Conservation (phyloP, 2,329 filamentous ascomycete species). For the Exophiala sp. region DNA sequence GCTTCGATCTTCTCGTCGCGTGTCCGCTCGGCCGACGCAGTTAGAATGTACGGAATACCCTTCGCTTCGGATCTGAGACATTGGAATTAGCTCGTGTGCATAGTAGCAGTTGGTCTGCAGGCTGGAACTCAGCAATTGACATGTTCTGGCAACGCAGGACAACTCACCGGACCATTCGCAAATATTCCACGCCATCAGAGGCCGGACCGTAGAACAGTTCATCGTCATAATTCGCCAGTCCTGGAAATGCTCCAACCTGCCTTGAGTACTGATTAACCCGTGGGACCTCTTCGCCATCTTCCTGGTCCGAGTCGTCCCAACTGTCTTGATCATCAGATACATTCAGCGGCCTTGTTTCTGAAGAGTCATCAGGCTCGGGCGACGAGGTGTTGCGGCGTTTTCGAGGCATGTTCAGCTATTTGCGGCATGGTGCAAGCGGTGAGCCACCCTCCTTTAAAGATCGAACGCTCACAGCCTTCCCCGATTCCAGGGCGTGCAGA, state of each 20-base stretch:
- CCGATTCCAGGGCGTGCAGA: too few species aligned
- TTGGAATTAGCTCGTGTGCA: too few species aligned
- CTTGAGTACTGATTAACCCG: constrained; percentile 60
- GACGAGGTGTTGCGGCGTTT: constrained; percentile 30
- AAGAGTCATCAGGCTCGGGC: constrained; percentile 22
- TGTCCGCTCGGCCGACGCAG: constrained; percentile 44
- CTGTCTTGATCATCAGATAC: constrained; percentile 24
- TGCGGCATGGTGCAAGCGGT: background rate
- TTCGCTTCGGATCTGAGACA: constrained; percentile 63
- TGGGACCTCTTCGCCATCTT: constrained; percentile 35
- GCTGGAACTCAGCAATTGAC: constrained; percentile 23
- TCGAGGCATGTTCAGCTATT: constrained; percentile 29
- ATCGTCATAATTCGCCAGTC: constrained; percentile 46
- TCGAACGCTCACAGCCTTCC: too few species aligned
- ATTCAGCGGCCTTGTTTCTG: constrained; percentile 16
- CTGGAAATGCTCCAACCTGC: constrained; percentile 65
- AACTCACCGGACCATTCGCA: constrained; percentile 64
- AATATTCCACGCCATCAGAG: constrained; percentile 62
- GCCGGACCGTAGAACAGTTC: constrained; percentile 64
- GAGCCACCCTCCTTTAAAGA: background rate
- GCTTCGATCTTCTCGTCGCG: constrained; percentile 30
- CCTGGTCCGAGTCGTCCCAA: constrained; percentile 30
- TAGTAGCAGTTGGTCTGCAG: too few species aligned
- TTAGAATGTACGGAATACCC: constrained; percentile 64
- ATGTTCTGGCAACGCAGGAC: constrained; percentile 1